Conservation (phyloP, 2,329 filamentous ascomycete species). For the Pseudogymnoascus sp. region DNA sequence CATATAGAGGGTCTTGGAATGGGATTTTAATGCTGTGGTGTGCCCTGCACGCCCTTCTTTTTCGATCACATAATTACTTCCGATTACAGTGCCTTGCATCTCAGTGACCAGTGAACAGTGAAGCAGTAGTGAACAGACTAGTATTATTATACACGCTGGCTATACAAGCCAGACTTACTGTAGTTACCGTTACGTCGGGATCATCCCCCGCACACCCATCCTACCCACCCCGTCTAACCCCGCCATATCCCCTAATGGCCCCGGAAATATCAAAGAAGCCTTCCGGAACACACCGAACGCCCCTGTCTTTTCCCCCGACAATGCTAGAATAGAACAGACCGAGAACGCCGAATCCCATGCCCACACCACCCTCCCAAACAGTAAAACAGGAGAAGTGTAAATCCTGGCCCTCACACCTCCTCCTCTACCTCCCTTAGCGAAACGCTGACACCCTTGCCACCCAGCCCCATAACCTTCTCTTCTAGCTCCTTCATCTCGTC, state of each 20-base stretch:
- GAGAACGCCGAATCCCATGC: neutral
- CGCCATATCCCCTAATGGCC: neutral
- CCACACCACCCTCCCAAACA: neutral
- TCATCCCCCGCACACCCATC: neutral
- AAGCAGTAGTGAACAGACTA: neutral
- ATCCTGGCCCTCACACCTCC: neutral
- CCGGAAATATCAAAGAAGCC: neutral
- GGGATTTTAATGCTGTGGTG: neutral
- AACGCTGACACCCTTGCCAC: slow-evolving; percentile 50
- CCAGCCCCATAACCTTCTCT: slow-evolving; percentile 65
- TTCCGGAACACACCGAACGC: neutral
- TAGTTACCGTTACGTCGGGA: neutral
- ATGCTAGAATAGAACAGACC: neutral
- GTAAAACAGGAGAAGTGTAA: too few species aligned
- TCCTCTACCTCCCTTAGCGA: slow-evolving; percentile 12
- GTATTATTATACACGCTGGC: neutral
- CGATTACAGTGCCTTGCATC: neutral
- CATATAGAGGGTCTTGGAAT: neutral
- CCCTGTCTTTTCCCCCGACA: neutral
- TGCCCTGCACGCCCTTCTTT: neutral
- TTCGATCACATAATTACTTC: neutral
- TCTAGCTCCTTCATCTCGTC: slow-evolving; percentile 60
- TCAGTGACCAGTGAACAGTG: neutral
- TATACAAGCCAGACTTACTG: neutral
- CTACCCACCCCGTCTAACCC: neutral